Base-by-base conservation (phyloP, 768 basidiomycete genomes). In the Suillus subluteus region DNA sequence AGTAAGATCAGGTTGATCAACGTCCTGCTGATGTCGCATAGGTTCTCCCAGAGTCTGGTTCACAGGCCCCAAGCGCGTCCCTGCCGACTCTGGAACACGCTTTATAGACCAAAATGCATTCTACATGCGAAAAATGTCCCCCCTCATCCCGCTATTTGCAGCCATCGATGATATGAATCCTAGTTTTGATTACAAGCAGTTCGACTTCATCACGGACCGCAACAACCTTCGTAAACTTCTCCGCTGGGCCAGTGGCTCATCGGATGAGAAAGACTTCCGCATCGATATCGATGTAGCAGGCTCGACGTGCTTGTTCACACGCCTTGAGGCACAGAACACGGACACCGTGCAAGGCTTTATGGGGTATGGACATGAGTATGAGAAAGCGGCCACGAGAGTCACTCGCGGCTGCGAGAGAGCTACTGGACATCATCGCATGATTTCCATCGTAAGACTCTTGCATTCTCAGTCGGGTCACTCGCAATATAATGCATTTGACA, bases 251-350 rank as follows among this genome's bases (percentile, higher is more conserved):
- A 63, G 75, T 16, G 71, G 74, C n/a, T 30, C 63, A 16, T 62
- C 23, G 12, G 13, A 21, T 6, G 18, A 13, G 3, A 77, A 76
- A 12, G 83, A 86, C 63, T 94, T 93, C 71, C 80, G 92, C 23
- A 90, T 94, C 68, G 91, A 94, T 65, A 67, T 87, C 4, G 87
- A 93, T 72, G 79, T 91, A 21, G 83, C 81, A 0, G 90, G 91
- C 1, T 70, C 71, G 21, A 92, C 91, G 0, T 78, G 91, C 18
- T 70, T 94, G 35, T 77, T 92, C 70, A 87, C 85, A 64, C 79
- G 91, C 1, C 79, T 62, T 26, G 90, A 89, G 85, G 84, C 83
- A 38, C 6, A 41, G 40, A 69, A 15, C 12, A 5, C 63, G 0
- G 23, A 50, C 11, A 30, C 68, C 18, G 64, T 62, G 0, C 70